phyloP scores from a whole-genome alignment of 78 protist species.

The Corallochytrium limacisporum region DNA sequence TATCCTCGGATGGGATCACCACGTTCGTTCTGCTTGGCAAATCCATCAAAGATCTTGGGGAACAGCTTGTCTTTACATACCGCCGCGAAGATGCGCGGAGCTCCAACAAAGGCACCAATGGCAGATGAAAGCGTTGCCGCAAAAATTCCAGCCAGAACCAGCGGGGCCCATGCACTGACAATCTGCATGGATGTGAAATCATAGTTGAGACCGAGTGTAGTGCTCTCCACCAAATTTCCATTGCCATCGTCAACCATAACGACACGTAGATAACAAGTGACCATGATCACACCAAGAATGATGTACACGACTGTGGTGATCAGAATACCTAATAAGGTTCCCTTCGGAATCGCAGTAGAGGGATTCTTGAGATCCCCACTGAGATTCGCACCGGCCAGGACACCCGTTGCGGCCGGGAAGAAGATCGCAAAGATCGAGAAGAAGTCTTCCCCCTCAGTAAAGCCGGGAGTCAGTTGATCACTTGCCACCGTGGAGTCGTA shows the following conservation, averaged over 20 bases:
- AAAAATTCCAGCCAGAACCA: conserved; percentile 25
- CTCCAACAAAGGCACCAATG: conserved; percentile 34
- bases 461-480: too few species aligned
- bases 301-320: conserved; percentile 1
- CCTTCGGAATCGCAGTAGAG: conserved; percentile 37
- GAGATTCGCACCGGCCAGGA: conserved; percentile 67
- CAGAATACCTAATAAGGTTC: not conserved
- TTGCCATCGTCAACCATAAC: too few species aligned
- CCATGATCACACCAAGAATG: too few species aligned
- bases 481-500: not conserved
- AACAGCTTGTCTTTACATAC: conserved; percentile 40
- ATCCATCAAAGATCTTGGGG: conserved; percentile 4
- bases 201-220: not conserved
- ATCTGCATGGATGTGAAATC: not conserved
- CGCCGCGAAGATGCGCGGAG: conserved; percentile 47
- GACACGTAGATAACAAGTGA: too few species aligned
- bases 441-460: conserved; percentile 11
- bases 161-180: conserved; percentile 8
- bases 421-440: conserved; percentile 34
- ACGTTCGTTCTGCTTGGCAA: not conserved
- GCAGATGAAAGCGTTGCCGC: conserved; percentile 37
- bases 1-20: conserved; percentile 7
- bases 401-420: conserved; percentile 72
- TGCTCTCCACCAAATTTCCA: not conserved
- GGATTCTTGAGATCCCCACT: conserved; percentile 63